Base-by-base conservation (phyloP, 2,329 filamentous ascomycete species). In the Trichoderma asperellum region DNA sequence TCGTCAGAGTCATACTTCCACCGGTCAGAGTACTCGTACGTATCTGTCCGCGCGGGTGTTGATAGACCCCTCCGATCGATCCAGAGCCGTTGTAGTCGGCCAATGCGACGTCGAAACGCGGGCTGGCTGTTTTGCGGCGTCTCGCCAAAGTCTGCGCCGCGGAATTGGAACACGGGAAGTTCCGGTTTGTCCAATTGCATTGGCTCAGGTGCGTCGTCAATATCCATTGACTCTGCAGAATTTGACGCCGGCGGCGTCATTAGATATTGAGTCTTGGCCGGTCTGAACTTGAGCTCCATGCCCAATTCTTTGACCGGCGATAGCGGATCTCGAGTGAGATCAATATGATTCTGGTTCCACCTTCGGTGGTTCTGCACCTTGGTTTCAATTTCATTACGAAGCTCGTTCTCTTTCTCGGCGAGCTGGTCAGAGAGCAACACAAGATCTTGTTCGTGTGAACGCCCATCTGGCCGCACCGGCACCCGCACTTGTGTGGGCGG, bases 1-100 rank as follows among this genome's bases (percentile, higher is more conserved):
- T 94, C 92, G 74, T 97, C 92, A 32, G 91, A 90, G 76, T 96
- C 93, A 81, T 93, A 97, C 81, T 94, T 96, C 87, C 92, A 97
- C 71, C 90, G 87, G 77, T 95, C 92, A 32, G 81, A 82, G 68
- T 85, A 81, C 61, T 84, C 77, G 29, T 80, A 78, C 56, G 78
- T 75, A 49, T 85, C 80, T 76, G 79, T 79, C 78, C 81, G 83
- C 76, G 79, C 82, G 70, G 83, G 81, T 63, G 83, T 86, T 55
- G 79, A 71, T 77, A 93, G 83, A 68, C 91, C 89, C 74, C 92
- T 89, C 74, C 94, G 90, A 80, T 98, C 96, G 73, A 98, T 93
- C 87, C 94, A 93, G 73, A 97, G 80, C 49, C 95, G 89, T 72
- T 94, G 93, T 72, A 94, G 86, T 74, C 95, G 91, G 66, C 95